These are phyloP conservation scores for Rhododendron molle DNA, from an alignment of 148 eudicot genomes.

Conservation along the genomic window DNA sequence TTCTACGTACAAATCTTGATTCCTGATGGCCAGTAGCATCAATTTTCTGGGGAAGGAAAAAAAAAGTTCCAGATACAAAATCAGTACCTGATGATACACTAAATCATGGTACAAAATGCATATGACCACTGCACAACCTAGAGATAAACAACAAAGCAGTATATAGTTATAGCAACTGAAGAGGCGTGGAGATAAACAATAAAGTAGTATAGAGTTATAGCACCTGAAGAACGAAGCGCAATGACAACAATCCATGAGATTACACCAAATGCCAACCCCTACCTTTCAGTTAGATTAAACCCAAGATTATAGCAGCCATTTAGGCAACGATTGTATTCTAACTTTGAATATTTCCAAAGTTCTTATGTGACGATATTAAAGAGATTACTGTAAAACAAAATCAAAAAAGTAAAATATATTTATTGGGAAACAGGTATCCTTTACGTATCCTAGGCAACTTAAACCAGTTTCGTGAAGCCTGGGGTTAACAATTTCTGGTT, in stretches of 20 bases:
- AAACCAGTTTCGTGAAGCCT: not conserved
- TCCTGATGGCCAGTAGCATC: not conserved
- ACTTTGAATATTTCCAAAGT: not conserved
- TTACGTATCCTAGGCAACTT: not conserved
- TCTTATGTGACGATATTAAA: not conserved
- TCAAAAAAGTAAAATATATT: not conserved
- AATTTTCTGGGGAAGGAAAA: not conserved
- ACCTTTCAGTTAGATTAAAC: not conserved
- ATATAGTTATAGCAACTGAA: not conserved
- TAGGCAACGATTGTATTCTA: not conserved
- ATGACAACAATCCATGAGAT: not conserved
- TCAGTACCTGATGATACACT: not conserved
- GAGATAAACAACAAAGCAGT: not conserved
- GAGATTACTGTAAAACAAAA: not conserved
- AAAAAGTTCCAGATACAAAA: not conserved
- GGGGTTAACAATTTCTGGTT: not conserved
- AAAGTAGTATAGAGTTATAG: not conserved
- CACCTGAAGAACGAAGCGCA: not conserved
- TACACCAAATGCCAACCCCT: not conserved
- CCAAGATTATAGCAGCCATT: not conserved
- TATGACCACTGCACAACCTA: not conserved
- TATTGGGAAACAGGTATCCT: not conserved
- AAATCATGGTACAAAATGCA: not conserved
- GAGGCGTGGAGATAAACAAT: not conserved
- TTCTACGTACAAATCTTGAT: not conserved